A percentile compares a stretch with the other conserved stretches of the same genome.
These are phyloP conservation scores for Crithidia sp. DNA, from an alignment of 208 protist species.

Conservation along the genomic window DNA sequence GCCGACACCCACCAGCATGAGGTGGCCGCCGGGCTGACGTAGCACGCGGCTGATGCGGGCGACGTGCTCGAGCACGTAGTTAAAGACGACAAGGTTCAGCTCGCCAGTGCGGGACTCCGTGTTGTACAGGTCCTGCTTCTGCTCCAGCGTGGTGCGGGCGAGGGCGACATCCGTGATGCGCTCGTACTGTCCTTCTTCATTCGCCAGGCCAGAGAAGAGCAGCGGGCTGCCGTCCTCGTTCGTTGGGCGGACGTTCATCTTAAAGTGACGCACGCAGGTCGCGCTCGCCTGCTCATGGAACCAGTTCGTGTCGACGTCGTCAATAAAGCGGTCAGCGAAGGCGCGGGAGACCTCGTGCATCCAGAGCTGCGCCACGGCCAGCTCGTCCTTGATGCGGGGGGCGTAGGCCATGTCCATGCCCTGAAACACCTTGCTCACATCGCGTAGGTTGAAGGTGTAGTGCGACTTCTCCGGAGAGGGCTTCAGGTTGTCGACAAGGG, in stretches of 20 bases:
- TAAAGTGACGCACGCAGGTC: slow-evolving; percentile 86
- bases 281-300: slow-evolving; percentile 82
- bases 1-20: slow-evolving; percentile 96
- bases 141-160: slow-evolving; percentile 82
- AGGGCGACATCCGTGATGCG: slow-evolving; percentile 78
- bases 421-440: slow-evolving; percentile 95
- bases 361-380: slow-evolving; percentile 88
- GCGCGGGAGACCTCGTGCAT: slow-evolving; percentile 95
- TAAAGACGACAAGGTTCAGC: slow-evolving; percentile 96
- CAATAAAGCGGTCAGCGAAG: slow-evolving; percentile 95
- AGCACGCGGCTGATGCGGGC: slow-evolving; percentile 95
- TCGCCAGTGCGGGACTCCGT: slow-evolving; percentile 60
- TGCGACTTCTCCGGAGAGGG: slow-evolving; percentile 98
- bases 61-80: slow-evolving; percentile 97
- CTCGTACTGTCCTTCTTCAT: slow-evolving; percentile 90
- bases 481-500: slow-evolving; percentile 91
- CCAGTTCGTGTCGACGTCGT: slow-evolving; percentile 91
- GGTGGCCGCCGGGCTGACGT: slow-evolving; percentile 94
- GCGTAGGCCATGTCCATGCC: slow-evolving; percentile 89
- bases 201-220: slow-evolving; percentile 85
- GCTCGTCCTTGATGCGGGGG: slow-evolving; percentile 73
- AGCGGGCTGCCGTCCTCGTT: slow-evolving; percentile 42
- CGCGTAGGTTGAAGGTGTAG: slow-evolving; percentile 98
- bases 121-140: slow-evolving; percentile 93
- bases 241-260: slow-evolving; percentile 49